Percentiles rank a stretch among this genome's conserved stretches.
Evolutionary conservation across 2,329 filamentous ascomycete genomes (phyloP).

Genomic region (Apiospora rasikravindrae): DNA sequence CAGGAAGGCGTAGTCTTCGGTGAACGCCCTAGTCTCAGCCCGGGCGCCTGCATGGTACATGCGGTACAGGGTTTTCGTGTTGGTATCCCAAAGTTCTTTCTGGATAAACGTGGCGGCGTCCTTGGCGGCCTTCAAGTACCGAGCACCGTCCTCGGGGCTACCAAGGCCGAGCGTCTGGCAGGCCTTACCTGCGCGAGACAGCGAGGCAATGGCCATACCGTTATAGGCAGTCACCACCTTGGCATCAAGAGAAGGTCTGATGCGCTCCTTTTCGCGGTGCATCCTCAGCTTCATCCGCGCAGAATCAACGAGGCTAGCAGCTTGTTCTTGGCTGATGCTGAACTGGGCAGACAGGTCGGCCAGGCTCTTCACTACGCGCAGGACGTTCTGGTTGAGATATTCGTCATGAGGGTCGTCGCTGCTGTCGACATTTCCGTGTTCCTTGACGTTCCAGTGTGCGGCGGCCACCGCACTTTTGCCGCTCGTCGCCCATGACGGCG

Average conservation of each 20-base stretch:
- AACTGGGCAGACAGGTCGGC: conserved; percentile 77
- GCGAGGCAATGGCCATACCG: conserved; percentile 81
- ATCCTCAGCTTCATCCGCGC: conserved; percentile 72
- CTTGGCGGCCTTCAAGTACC: conserved; percentile 70
- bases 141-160: conserved; percentile 57
- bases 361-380: conserved; percentile 72
- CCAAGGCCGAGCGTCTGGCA: neutral
- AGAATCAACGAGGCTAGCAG: conserved; percentile 68
- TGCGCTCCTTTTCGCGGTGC: conserved; percentile 75
- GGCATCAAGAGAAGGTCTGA: conserved; percentile 79
- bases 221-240: conserved; percentile 91
- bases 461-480: conserved; percentile 77
- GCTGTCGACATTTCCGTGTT: conserved; percentile 84
- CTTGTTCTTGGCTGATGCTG: conserved; percentile 71
- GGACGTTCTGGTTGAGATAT: conserved; percentile 90
- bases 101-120: conserved; percentile 76
- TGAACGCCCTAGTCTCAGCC: conserved; percentile 74
- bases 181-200: conserved; percentile 73
- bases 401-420: conserved; percentile 90
- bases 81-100: conserved; percentile 71
- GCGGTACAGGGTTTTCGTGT: conserved; percentile 69
- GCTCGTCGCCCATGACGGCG: conserved; percentile 67
- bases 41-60: conserved; percentile 72
- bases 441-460: conserved; percentile 81
- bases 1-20: conserved; percentile 93